Evolutionary conservation across 2,329 filamentous ascomycete species (phyloP), one percentile per base, ranked within the genome.

Genomic region (Fusarium sp.): DNA sequence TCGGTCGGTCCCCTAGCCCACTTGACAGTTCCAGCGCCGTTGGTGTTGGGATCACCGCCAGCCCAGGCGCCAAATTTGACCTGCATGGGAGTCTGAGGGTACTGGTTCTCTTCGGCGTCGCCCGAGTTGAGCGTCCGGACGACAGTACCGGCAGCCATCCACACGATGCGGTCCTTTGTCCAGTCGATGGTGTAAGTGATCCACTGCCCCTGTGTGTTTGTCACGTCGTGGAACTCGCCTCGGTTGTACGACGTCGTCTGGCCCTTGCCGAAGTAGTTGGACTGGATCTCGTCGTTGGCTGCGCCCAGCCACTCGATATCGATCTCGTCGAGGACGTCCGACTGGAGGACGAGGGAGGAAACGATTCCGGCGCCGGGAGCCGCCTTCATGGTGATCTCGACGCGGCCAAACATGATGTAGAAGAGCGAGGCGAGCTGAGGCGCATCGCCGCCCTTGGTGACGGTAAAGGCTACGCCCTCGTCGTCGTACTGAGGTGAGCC

Each of bases 331-430:
- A 97, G 86, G 75, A 88, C 87, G 79, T 98, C 95, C 13, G 94
- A 97, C 81, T 97, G 90, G 70, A 99, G 83, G 8, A 99, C 93
- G 11, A 96, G 86, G 49, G 93, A 96, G 79, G 93, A 97, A 70
- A 99, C 94, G 74, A 99, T 97, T 64, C 96, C 96, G 9, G 88
- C 89, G 7, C 96, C 96, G 0, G 93, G 90, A 9, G 96, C 93
- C 25, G 93, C 89, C 81, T 95, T 94, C 83, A 97, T 86, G 31
- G 88, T 90, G 72, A 94, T 88, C 71, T 97, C 91, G 76, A 97
- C 92, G 69, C 90, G 91, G 72, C 96, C 96, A 79, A 97, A 99
- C 96, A 99, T 98, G 83, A 99, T 97, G 85, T 97, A 98, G 87
- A 97, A 98, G 75, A 96, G 88, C 66, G 93, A 97, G 70, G 87